Conservation (phyloP, 164 flowering plant genomes). For the Sextonia rubra region DNA sequence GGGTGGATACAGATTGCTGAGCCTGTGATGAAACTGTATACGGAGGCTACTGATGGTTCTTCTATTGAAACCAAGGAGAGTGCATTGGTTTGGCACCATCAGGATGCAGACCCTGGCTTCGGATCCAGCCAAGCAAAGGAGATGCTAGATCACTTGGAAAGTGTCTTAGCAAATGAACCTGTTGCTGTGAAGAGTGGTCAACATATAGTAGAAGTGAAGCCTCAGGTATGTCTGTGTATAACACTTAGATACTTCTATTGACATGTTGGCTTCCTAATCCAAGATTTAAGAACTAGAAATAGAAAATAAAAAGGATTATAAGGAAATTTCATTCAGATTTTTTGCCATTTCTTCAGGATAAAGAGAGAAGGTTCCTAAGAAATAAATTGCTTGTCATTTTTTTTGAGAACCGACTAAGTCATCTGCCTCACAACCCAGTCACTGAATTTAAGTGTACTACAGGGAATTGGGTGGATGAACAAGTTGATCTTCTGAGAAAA, state of each 20-base stretch:
- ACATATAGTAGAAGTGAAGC: constrained; percentile 49
- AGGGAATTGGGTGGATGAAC: too few species aligned
- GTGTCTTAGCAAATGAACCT: constrained; percentile 55
- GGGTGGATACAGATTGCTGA: constrained; percentile 52
- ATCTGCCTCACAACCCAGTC: too few species aligned
- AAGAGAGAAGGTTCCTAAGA: too few species aligned
- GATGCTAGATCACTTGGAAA: constrained; percentile 50
- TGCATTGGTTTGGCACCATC: constrained; percentile 55
- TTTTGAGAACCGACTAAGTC: too few species aligned
- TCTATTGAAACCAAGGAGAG: constrained; percentile 48
- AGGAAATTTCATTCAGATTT: too few species aligned
- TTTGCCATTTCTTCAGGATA: too few species aligned
- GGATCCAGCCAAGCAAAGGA: constrained; percentile 59
- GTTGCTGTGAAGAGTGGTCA: constrained; percentile 59
- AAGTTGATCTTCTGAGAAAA: too few species aligned
- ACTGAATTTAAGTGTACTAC: too few species aligned
- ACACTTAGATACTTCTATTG: background rate
- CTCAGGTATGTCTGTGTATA: constrained; percentile 44
- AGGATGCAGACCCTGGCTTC: constrained; percentile 51
- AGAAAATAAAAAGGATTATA: too few species aligned
- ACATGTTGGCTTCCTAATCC: background rate
- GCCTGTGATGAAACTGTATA: constrained; percentile 21
- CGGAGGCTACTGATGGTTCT: constrained; percentile 35
- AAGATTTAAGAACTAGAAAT: too few species aligned
- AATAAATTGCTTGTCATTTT: too few species aligned